phyloP scores from a whole-genome alignment of 2,329 filamentous ascomycete genomes.

The Trichoderma hamatum region DNA sequence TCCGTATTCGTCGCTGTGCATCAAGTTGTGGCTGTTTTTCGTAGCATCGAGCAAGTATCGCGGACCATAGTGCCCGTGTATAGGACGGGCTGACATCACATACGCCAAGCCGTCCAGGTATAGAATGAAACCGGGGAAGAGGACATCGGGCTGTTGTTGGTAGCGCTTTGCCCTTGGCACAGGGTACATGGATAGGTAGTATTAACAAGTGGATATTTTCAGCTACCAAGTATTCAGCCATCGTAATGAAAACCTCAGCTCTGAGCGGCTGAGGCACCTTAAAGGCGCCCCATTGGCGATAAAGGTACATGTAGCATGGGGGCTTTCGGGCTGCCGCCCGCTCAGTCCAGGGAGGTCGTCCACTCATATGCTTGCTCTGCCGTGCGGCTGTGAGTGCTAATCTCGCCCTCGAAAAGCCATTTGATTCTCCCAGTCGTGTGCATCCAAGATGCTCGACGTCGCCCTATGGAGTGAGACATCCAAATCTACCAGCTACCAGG shows the following conservation, averaged over 20 bases:
- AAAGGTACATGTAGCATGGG: neutral
- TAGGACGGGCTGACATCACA: neutral
- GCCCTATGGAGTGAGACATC: neutral
- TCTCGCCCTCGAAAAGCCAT: neutral
- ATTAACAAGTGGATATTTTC: neutral
- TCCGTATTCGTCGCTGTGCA: neutral
- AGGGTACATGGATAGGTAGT: neutral
- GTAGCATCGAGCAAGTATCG: neutral
- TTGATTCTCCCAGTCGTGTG: neutral
- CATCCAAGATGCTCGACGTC: neutral
- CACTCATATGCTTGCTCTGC: neutral
- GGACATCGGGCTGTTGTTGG: neutral
- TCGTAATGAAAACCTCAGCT: neutral
- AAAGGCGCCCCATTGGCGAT: neutral
- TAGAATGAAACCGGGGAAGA: neutral
- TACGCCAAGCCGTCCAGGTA: neutral
- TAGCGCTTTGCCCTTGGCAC: neutral
- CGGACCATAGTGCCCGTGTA: neutral
- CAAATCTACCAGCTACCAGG: neutral
- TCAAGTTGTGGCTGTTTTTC: neutral
- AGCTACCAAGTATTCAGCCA: neutral
- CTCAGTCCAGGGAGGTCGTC: neutral
- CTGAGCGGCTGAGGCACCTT: neutral
- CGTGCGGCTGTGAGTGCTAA: neutral
- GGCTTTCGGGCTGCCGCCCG: neutral